These are phyloP conservation scores for Beta lomatogona DNA, from an alignment of 179 eudicot genomes.

Conservation along the genomic window DNA sequence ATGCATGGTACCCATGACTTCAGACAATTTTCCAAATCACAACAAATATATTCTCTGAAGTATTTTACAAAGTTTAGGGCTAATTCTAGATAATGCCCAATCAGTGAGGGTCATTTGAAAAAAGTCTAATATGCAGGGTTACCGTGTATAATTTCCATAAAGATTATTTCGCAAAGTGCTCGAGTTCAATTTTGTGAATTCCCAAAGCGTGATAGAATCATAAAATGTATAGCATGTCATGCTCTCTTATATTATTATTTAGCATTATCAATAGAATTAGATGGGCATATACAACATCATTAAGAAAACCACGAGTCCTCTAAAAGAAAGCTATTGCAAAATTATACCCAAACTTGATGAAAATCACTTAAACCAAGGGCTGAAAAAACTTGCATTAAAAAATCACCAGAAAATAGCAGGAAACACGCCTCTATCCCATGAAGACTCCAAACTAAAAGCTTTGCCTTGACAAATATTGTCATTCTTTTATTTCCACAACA, in stretches of 20 bases:
- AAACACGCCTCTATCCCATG: neutral
- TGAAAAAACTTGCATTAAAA: neutral
- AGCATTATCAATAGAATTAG: neutral
- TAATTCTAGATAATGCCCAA: no score
- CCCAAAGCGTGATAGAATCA: neutral
- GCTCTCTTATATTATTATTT: neutral
- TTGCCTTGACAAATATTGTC: neutral
- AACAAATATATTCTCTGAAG: no score
- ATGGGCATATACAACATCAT: neutral
- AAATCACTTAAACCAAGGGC: neutral
- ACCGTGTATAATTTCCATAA: no score
- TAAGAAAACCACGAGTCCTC: neutral
- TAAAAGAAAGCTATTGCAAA: neutral
- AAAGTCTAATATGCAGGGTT: neutral
- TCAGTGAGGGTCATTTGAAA: no score
- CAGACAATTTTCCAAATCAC: no score
- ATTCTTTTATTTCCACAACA: neutral
- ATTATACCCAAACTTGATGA: neutral
- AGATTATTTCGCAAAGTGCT: neutral
- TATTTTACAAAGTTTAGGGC: no score
- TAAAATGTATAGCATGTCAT: neutral
- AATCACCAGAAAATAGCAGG: neutral
- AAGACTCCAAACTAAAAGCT: neutral
- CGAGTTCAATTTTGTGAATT: neutral
- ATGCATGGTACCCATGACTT: no score